Conservation (phyloP, 495 filamentous ascomycete genomes). For the Daldinia caldariorum region DNA sequence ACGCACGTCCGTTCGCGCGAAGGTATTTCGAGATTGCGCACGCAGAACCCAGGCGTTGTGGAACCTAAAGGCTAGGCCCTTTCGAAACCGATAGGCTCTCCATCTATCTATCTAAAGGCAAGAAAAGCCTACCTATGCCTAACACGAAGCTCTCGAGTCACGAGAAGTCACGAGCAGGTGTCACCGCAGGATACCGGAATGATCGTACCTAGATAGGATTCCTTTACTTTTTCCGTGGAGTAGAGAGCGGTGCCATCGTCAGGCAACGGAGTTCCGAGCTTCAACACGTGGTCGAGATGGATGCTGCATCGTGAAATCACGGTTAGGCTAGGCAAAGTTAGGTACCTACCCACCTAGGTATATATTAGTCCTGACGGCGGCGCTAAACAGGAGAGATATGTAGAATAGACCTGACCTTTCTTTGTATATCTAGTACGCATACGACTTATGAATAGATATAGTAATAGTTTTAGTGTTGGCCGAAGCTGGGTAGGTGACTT, state of each 20-base stretch:
- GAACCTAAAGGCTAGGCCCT: too few species aligned
- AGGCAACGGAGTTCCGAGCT: background rate
- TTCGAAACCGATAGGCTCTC: background rate
- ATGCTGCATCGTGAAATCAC: background rate
- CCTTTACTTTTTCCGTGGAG: too few species aligned
- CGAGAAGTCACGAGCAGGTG: constrained; percentile 30
- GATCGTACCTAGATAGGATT: background rate
- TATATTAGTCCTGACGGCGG: background rate
- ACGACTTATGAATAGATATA: too few species aligned
- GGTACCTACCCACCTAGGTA: too few species aligned
- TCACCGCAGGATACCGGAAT: constrained; percentile 11
- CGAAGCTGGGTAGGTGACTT: background rate
- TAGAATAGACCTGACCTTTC: background rate
- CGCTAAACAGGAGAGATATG: background rate
- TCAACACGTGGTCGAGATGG: background rate
- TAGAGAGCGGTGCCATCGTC: constrained; percentile 1
- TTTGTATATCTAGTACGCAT: too few species aligned
- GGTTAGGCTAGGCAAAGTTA: too few species aligned
- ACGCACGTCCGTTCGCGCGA: too few species aligned
- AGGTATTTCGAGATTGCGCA: too few species aligned
- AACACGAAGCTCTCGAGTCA: constrained; percentile 19
- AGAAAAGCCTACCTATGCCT: background rate
- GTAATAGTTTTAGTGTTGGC: too few species aligned
- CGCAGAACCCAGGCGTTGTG: too few species aligned
- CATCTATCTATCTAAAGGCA: too few species aligned